These are phyloP conservation scores for Ceratocystis albifundus DNA, from an alignment of 2,329 filamentous ascomycete species.

Conservation along the genomic window DNA sequence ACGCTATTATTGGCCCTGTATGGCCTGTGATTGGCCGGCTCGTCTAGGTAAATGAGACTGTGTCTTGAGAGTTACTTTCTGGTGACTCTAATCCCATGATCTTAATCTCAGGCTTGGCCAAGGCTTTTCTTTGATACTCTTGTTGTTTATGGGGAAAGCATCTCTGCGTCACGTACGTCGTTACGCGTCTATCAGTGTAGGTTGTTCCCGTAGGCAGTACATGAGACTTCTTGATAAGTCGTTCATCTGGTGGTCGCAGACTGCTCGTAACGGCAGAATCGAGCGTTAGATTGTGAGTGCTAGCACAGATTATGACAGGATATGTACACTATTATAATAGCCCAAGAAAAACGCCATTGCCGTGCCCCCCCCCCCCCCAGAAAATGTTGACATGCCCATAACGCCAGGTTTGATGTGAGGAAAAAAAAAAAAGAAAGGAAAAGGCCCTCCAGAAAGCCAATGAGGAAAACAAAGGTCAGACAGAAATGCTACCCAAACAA, in stretches of 20 bases:
- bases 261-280: too few species aligned
- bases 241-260: too few species aligned
- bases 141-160: too few species aligned
- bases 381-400: neutral
- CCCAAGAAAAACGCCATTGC: neutral
- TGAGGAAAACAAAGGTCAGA: neutral
- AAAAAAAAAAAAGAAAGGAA: neutral
- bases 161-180: too few species aligned
- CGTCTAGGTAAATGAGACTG: neutral
- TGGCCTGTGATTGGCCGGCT: neutral
- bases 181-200: too few species aligned
- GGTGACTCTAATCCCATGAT: neutral
- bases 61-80: neutral
- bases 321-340: neutral
- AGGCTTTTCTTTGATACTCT: too few species aligned
- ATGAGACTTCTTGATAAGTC: too few species aligned
- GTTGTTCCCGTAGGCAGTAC: too few species aligned
- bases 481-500: neutral
- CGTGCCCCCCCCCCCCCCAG: neutral
- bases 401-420: neutral
- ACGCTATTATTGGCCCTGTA: neutral
- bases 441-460: neutral
- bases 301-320: neutral
- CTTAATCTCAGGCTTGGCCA: neutral
- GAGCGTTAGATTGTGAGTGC: neutral